These are phyloP conservation scores for Phaffia rhodozyma DNA, from an alignment of 1,284 basidiomycete genomes.

Conservation along the genomic window DNA sequence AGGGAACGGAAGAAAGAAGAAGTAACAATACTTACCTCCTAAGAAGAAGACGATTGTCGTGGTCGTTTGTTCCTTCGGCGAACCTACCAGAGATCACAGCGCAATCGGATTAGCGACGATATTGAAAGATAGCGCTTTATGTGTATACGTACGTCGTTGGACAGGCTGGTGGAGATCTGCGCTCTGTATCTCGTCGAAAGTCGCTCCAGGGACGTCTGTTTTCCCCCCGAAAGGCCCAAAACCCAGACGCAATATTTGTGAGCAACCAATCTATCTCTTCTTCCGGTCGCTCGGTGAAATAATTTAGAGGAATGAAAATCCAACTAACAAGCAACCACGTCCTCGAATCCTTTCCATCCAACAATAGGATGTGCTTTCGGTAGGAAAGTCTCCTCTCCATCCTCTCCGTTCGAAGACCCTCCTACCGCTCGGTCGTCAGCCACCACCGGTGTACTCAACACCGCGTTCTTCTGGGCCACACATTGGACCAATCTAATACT, in stretches of 20 bases:
- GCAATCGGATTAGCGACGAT: not conserved
- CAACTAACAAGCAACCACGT: constrained; percentile 51
- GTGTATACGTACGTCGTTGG: not conserved
- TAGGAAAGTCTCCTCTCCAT: constrained; percentile 32
- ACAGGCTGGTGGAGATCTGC: not conserved
- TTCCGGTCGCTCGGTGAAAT: too few species aligned
- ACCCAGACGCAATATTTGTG: not conserved
- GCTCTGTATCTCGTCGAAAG: constrained; percentile 61
- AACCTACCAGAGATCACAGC: constrained; percentile 22
- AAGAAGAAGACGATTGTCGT: constrained; percentile 94
- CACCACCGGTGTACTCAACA: constrained; percentile 44
- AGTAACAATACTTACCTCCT: constrained; percentile 42
- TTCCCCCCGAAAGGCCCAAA: not conserved
- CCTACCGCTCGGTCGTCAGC: constrained; percentile 38
- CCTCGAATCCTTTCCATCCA: constrained; percentile 96
- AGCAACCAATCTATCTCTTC: not conserved
- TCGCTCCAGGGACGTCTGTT: constrained; percentile 56
- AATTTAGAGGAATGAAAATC: not conserved
- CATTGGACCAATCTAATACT: constrained; percentile 86
- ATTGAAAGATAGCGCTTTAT: not conserved
- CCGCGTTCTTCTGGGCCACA: constrained; percentile 74
- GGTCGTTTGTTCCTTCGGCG: constrained; percentile 34
- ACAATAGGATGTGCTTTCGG: constrained; percentile 70
- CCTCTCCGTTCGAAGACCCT: constrained; percentile 43
- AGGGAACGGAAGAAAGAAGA: not conserved